Evolutionary conservation across 495 filamentous ascomycete genomes (phyloP), one percentile per base, ranked within the genome.

Genomic region (Lepidopterella palustris): DNA sequence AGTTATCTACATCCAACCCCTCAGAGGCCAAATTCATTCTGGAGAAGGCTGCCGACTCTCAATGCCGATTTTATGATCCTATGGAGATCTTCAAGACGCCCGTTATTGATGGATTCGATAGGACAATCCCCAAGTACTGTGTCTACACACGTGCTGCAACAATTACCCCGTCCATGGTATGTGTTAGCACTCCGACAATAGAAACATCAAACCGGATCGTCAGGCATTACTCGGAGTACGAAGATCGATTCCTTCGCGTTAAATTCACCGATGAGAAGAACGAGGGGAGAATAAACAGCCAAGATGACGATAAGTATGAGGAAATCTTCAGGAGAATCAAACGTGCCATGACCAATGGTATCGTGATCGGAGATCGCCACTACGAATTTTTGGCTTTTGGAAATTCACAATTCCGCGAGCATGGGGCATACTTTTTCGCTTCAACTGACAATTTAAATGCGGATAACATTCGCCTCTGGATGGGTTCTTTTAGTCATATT

Each of bases 381-480:
- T 99, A 88, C 70, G 81, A 95, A 67, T 97, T 96, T 63, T 83
- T 99, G 23, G 92, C 95, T 4, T 96, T 90, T 70, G 92, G 93
- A 0, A 97, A 96, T 70, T 96, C 92, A 0, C 93, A 97, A 63
- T 87, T 99, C 58, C 83, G 93, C 13, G 92, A 97, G 68, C 84
- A 91, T 68, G 89, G 90, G 0, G 92, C 92, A 1, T 97, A 92
- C 64, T 95, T 99, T 72, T 96, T 87, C 66, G 82, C 87, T 0
- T 78, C 84, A 0, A 77, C 78, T 1, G 72, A 82, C 2, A 68
- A 79, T 56, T 55, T 89, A 5, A 83, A 80, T 0, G 87, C 87
- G 31, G 79, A 82, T 20, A 75, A 83, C 53, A 97, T 99, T 55
- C 86, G 92, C n/a, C 65, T 74, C 4, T 90, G 89, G 88, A 97